Conservation (phyloP, 345 rosid genomes). For the Euphorbia lathyris region DNA sequence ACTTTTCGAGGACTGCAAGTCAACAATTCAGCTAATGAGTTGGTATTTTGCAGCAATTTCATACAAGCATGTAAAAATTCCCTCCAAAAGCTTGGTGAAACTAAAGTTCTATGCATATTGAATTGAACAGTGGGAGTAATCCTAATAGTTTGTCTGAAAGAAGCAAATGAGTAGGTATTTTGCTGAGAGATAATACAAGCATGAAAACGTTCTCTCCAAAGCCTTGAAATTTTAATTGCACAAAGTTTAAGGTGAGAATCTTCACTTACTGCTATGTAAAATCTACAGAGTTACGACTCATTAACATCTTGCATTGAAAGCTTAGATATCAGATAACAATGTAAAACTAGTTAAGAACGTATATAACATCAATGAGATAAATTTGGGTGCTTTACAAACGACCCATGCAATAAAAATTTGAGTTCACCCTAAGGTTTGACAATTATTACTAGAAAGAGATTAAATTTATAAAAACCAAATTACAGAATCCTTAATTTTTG, state of each 20-base stretch:
- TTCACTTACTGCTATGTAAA: neutral
- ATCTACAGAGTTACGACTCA: neutral
- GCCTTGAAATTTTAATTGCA: no score
- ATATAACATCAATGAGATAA: neutral
- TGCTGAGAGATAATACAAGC: neutral
- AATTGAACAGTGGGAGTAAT: no score
- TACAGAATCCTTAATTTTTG: no score
- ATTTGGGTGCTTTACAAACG: neutral
- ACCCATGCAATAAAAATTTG: neutral
- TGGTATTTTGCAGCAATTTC: neutral
- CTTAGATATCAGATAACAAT: neutral
- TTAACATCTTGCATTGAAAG: neutral
- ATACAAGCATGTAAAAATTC: no score
- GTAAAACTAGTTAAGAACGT: no score
- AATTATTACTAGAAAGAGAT: neutral
- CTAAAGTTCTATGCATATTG: no score
- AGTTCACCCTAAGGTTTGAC: neutral
- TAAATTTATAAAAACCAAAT: no score
- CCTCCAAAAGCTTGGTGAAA: no score
- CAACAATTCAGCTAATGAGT: neutral
- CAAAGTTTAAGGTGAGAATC: neutral
- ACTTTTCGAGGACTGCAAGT: neutral
- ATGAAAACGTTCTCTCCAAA: no score
- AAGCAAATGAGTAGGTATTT: neutral
- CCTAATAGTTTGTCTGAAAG: neutral